These are phyloP conservation scores for Nevesoporus exiguus DNA, from an alignment of 768 basidiomycete genomes.

Conservation along the genomic window DNA sequence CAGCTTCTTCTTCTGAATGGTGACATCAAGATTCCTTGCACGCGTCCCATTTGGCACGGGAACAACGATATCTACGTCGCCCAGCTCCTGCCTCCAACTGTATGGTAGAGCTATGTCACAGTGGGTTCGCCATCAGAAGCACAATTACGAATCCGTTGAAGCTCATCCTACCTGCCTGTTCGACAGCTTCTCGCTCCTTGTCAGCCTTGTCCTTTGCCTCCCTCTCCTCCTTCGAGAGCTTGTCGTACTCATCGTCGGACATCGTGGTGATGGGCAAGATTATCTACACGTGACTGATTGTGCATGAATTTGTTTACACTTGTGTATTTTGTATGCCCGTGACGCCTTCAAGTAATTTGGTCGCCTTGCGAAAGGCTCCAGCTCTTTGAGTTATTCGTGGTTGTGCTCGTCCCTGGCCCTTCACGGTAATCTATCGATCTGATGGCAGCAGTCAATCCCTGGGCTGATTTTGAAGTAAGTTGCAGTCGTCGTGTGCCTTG, in stretches of 20 bases:
- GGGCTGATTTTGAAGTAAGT: constrained; percentile 74
- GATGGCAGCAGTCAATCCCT: constrained; percentile 63
- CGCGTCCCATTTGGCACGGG: constrained; percentile 88
- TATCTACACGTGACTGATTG: constrained; percentile 27
- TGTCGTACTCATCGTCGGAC: constrained; percentile 62
- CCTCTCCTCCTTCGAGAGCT: constrained; percentile 71
- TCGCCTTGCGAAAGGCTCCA: constrained; percentile 8
- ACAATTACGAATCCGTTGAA: constrained; percentile 14
- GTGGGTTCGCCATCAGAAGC: constrained; percentile 18
- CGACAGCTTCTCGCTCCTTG: constrained; percentile 63
- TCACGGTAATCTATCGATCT: constrained; percentile 13
- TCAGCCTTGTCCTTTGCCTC: constrained; percentile 68
- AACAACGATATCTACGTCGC: constrained; percentile 78
- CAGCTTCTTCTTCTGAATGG: constrained; percentile 79
- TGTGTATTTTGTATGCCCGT: constrained; percentile 29
- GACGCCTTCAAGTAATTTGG: constrained; percentile 18
- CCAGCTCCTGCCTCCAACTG: constrained; percentile 85
- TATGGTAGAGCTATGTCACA: constrained; percentile 73
- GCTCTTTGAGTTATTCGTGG: constrained; percentile 7
- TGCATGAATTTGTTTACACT: constrained; percentile 26
- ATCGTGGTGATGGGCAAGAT: constrained; percentile 31
- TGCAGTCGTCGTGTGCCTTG: constrained; percentile 1
- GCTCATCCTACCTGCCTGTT: constrained; percentile 73
- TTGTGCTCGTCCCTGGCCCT: constrained; percentile 8
- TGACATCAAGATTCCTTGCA: constrained; percentile 67